phyloP scores from a whole-genome alignment of 2,329 filamentous ascomycete genomes.

The Xylariomycetidae sp. region DNA sequence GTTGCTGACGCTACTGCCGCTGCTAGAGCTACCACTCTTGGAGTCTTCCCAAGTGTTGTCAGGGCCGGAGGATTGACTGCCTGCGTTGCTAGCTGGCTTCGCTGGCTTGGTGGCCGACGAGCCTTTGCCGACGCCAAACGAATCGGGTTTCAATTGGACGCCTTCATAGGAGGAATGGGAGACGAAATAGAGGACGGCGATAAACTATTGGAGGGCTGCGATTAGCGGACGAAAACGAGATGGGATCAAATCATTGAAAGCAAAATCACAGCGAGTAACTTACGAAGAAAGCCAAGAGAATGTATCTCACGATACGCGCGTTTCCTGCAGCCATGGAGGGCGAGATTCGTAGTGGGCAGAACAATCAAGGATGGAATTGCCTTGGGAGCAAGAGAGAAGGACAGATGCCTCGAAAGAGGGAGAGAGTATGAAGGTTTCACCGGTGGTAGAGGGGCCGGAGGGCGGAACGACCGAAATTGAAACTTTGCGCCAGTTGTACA shows the following conservation, averaged over 20 bases:
- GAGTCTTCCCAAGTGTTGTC: conserved; percentile 14
- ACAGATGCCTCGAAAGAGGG: conserved; percentile 5
- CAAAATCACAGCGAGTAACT: conserved; percentile 34
- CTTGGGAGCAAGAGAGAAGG: conserved; percentile 4
- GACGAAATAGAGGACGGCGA: conserved; percentile 79
- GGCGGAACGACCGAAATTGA: conserved; percentile 13
- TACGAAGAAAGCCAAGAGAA: conserved; percentile 83
- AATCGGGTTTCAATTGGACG: conserved; percentile 40
- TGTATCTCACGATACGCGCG: conserved; percentile 70
- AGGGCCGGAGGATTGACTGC: conserved; percentile 23
- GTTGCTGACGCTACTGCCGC: conserved; percentile 20
- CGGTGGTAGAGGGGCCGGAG: conserved; percentile 9
- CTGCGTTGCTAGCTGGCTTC: conserved; percentile 16
- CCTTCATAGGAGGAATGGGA: conserved; percentile 52
- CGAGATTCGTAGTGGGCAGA: too few species aligned
- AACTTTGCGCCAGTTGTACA: conserved; percentile 12
- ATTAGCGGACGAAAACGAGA: too few species aligned
- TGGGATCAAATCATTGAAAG: too few species aligned
- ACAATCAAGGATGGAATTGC: too few species aligned
- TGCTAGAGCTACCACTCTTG: conserved; percentile 15
- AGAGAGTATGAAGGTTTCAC: conserved; percentile 11
- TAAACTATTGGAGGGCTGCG: conserved; percentile 40
- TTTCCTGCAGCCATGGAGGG: conserved; percentile 61
- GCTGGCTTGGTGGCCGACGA: conserved; percentile 19
- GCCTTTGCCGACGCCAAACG: conserved; percentile 20